phyloP scores from a whole-genome alignment of 768 basidiomycete species.

The Tulasnella sp. region DNA sequence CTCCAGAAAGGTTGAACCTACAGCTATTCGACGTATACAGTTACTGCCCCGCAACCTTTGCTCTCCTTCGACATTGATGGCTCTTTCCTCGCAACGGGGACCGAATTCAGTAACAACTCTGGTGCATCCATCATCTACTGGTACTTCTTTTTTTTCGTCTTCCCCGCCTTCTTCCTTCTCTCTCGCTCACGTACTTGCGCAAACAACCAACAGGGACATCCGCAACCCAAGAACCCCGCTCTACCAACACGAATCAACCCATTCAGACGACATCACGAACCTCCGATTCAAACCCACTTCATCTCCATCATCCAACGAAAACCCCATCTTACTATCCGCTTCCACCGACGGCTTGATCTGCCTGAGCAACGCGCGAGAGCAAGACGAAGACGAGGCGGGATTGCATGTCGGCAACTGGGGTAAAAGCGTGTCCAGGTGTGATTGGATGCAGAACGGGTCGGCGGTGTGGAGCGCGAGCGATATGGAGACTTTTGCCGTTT shows the following conservation, averaged over 20 bases:
- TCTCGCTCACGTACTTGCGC: not conserved
- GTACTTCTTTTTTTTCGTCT: slow-evolving; percentile 42
- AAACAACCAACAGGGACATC: slow-evolving; percentile 70
- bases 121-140: slow-evolving; percentile 84
- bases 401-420: slow-evolving; percentile 82
- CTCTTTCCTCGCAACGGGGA: slow-evolving; percentile 72
- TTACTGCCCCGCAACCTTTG: slow-evolving; percentile 8
- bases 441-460: slow-evolving; percentile 44
- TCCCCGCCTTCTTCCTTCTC: not conserved
- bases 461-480: slow-evolving; percentile 80
- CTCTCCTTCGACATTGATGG: slow-evolving; percentile 58
- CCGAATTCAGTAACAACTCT: slow-evolving; percentile 65
- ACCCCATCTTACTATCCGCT: slow-evolving; percentile 63
- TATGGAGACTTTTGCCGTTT: slow-evolving; percentile 90
- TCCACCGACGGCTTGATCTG: slow-evolving; percentile 82
- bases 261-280: slow-evolving; percentile 88
- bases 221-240: slow-evolving; percentile 67
- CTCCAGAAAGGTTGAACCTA: too few relatives aligned
- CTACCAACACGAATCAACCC: slow-evolving; percentile 75
- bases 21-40: not conserved
- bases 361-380: slow-evolving; percentile 45
- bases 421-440: slow-evolving; percentile 71
- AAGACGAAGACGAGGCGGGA: slow-evolving; percentile 84
- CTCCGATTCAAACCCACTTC: slow-evolving; percentile 50
- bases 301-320: slow-evolving; percentile 32